Conservation (phyloP, 148 eudicot species). For the Selenicereus undatus region DNA sequence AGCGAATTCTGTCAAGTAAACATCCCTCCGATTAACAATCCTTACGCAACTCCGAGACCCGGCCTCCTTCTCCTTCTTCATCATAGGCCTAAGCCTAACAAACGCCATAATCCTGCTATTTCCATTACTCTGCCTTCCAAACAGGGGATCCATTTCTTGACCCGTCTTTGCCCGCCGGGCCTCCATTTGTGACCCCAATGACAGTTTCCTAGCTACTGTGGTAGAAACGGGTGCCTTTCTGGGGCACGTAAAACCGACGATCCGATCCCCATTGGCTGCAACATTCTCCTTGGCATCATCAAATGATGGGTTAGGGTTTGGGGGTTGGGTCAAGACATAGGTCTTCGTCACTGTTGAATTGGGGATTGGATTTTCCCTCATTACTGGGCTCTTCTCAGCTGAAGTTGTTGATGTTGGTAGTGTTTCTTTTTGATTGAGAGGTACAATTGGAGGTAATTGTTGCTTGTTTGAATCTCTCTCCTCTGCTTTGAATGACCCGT, state of each 20-base stretch:
- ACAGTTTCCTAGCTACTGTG: constrained; percentile 58
- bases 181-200: constrained; percentile 50
- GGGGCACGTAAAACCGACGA: constrained; percentile 54
- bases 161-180: constrained; percentile 25
- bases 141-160: constrained; percentile 40
- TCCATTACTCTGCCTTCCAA: constrained; percentile 26
- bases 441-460: constrained; percentile 14
- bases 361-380: constrained; percentile 46
- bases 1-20: constrained; percentile 71
- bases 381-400: constrained; percentile 20
- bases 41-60: constrained; percentile 65
- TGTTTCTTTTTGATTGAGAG: constrained; percentile 11
- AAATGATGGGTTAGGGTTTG: constrained; percentile 12
- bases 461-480: constrained; percentile 21
- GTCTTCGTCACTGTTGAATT: constrained; percentile 43
- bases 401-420: neutral
- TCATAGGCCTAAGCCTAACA: constrained; percentile 87
- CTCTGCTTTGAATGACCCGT: constrained; percentile 17
- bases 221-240: constrained; percentile 36
- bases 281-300: constrained; percentile 54
- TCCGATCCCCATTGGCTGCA: constrained; percentile 33
- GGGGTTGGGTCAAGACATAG: constrained; percentile 42
- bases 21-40: constrained; percentile 63
- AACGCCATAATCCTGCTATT: constrained; percentile 64
- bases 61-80: constrained; percentile 62